Base-by-base conservation (phyloP, 2,329 filamentous ascomycete genomes). In the Colletotrichum sidae region DNA sequence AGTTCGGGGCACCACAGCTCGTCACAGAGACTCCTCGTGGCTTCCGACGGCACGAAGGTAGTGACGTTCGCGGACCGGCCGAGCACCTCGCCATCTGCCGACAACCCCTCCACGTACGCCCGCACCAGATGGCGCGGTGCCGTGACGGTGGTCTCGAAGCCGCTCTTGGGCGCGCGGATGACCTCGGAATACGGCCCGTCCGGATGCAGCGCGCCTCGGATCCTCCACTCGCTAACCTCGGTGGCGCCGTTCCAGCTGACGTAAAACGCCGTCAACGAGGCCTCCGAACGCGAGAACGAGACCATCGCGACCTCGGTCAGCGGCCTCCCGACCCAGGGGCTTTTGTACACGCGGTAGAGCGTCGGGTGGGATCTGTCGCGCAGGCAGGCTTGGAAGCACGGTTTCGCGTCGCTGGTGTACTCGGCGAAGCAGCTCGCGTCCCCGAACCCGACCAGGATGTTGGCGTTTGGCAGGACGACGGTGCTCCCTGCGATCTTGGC, bases 381-480 rank as follows among this genome's bases (percentile, higher is more conserved):
- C 3, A 72, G 64, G 41, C 70, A 69, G 9, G 55, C 61, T n/a
- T 53, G 65, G 33, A 55, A 69, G 62, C 53, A 72, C 6, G 69
- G 63, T 54, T 60, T 70, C 37, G 74, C 74, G 51, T 72, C 62
- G 46, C 50, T 59, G 2, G 68, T 47, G 55, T 69, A 74, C 56
- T 76, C 75, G 12, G 71, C 73, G 47, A 72, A 70, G n/a, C 70
- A 68, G 8, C 69, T 65, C 6, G 69, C 65, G 57, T 68, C 65
- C 15, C 81, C 81, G 72, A 78, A 84, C 25, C 80, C 80, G 13
- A 83, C 73, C 58, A 83, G 77, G 3, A 78, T 74, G 58, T 81
- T 79, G 37, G 78, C 77, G 65, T 79, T 77, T 2, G 78, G 73
- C 7, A 84, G 73, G 8, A 55, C 52, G 12, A 42, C n/a, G 6